Base-by-base conservation (phyloP, 305 asterid species). In the Nicotiana rustica region DNA sequence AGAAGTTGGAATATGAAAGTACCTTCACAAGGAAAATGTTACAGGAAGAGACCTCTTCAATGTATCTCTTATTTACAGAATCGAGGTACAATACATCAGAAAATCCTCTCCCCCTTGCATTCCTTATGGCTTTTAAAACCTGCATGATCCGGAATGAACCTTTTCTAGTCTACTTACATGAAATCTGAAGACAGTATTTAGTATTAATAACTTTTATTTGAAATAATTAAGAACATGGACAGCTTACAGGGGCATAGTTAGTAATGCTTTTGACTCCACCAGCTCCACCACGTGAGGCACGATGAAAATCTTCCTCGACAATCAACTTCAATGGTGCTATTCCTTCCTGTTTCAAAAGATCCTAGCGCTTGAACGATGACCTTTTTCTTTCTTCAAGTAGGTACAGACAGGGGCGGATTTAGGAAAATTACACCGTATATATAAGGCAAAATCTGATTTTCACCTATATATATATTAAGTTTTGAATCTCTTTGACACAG, bases 41-140 rank as follows among this genome's bases (percentile, higher is more conserved):
- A 82, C 93, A 91, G 67, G 98, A 85, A 17, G 97, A 93, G 81
- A 89, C 97, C 90, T 95, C 99, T 86, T 93, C 99, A 17, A 95
- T 56, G 83, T 93, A 76, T 87, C 83, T 89, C 83, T 92, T 92
- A 82, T 87, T 83, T 68, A 83, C 87, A 4, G 97, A 90, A 85
- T 93, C 95, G 3, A 95, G 90, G 91, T 92, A 95, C 33, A 95
- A 81, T 67, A 95, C 97, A 82, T 95, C 99, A 1, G 99, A 93
- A 88, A 92, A 95, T 61, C 97, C 98, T 69, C 80, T 85, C 25
- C 60, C 87, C 87, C 83, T 92, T 59, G 98, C 99, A 80, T 83
- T 86, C 10, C 62, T 66, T n/a, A 92, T 77, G 44, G 98, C 90
- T 89, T 91, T 89, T 87, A 95, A 66, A 56, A 90, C 99, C 99